Base-by-base conservation (phyloP, 2,329 filamentous ascomycete species). In the Mycosphaerella sp. region DNA sequence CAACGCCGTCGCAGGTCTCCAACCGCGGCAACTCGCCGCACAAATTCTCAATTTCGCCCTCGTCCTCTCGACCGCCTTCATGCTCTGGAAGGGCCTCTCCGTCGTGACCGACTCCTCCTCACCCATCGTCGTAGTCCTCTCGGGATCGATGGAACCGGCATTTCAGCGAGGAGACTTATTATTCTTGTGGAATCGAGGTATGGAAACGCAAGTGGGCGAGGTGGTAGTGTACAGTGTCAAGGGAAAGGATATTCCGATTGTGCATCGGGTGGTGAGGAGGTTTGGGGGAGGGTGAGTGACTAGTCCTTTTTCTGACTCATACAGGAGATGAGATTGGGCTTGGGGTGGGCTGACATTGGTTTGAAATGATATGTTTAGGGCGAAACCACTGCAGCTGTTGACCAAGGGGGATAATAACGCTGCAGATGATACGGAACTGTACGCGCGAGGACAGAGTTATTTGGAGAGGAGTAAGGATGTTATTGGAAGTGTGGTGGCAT, bases 341-440 rank as follows among this genome's bases (percentile, higher is more conserved):
- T 2, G 11, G 12, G 12, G 40, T 44, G 48, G 49, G 39, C 40
- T 4, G 11, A 12, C 11, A 29, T 29, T 29, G 4, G 26, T 29
- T 21, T 29, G 26, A 29, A 29, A 29, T 6, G 26, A 21, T 21
- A 21, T 29, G 26, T 29, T 29, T 56, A 79, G 76, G 53, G 66
- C 68, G 61, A 72, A 73, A 42, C 76, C 78, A 12, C 70, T 80
- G 34, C 74, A 89, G 67, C 81, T 98, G 17, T 81, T 98, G 53
- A 98, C 93, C 34, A 98, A 98, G 74, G 93, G 93, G 62, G 93
- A 98, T 74, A 98, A 97, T 78, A 98, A 98, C 70, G 73, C 83
- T 6, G 87, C 89, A 41, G 92, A 97, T 71, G 93, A 98, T 70
- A 95, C 89, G 12, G 91, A 96, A 69, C 80, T 87, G 14, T 95